A percentile compares a stretch with the other conserved stretches of the same genome.
Conservation (phyloP, 228 moss, liverwort and hornwort species). For the Sphagnum magellanicum region DNA sequence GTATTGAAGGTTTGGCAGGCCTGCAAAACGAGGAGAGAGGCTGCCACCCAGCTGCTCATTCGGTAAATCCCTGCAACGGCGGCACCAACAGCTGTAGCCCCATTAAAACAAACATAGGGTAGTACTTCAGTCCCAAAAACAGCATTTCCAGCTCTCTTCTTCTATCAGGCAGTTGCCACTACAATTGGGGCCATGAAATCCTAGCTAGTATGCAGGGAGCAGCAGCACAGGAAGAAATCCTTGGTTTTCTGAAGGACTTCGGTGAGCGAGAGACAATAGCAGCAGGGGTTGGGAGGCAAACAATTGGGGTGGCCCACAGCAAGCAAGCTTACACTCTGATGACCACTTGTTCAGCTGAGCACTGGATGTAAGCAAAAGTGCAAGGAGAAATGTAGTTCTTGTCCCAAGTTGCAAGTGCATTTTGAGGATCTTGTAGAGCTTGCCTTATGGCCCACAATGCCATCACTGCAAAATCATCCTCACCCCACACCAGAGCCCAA, state of each 20-base stretch:
- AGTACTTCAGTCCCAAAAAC: background rate
- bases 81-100: background rate
- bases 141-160: background rate
- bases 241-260: too few relatives aligned
- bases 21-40: conserved; percentile 42
- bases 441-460: conserved; percentile 37
- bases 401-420: conserved; percentile 55
- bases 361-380: conserved; percentile 55
- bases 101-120: background rate
- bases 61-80: conserved; percentile 38
- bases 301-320: background rate
- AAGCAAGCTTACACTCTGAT: conserved; percentile 25
- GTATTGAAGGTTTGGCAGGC: conserved; percentile 49
- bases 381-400: conserved; percentile 53
- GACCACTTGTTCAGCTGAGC: conserved; percentile 28
- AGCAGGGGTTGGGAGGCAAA: background rate
- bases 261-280: background rate
- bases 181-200: background rate
- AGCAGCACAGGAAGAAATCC: background rate
- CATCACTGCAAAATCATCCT: conserved; percentile 28
- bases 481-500: background rate
- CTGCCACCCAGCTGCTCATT: conserved; percentile 32
- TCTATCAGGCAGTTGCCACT: background rate
- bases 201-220: background rate
- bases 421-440: conserved; percentile 37